Percentiles rank a stretch among this genome's conserved stretches.
Evolutionary conservation across 805 yeast species (phyloP).

Genomic region (Saccharomycopsis sp.): DNA sequence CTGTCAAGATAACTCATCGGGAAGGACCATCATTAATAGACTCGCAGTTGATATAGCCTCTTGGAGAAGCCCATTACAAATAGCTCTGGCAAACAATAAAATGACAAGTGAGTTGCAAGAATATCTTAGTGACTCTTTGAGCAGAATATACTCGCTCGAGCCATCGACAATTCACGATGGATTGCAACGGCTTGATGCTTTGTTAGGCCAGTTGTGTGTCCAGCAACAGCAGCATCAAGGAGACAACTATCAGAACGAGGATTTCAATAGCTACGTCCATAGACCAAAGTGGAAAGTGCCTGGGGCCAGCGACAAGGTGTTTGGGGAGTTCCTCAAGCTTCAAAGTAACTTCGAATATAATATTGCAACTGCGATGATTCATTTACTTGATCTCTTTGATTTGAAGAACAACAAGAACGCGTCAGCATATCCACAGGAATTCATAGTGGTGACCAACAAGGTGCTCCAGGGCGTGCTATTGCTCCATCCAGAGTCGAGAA

Average conservation of each 20-base stretch:
- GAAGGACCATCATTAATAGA: no score
- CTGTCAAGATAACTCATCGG: no score
- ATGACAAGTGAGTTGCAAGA: constrained; percentile 19
- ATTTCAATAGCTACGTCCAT: constrained; percentile 5
- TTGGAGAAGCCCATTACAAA: no score
- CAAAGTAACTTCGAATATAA: constrained; percentile 53
- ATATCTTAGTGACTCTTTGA: constrained; percentile 22
- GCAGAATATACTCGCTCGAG: constrained; percentile 21
- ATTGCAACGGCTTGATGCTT: constrained; percentile 23
- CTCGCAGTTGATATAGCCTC: no score
- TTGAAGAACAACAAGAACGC: constrained; percentile 19
- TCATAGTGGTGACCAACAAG: constrained; percentile 27
- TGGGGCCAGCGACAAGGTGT: constrained; percentile 24
- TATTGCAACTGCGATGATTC: constrained; percentile 34
- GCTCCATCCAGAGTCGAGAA: constrained; percentile 50
- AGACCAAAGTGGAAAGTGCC: constrained; percentile 28
- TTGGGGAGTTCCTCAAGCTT: constrained; percentile 35
- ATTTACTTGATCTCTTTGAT: constrained; percentile 24
- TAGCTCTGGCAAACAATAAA: no score
- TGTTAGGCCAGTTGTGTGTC: constrained; percentile 24
- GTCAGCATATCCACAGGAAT: constrained; percentile 20
- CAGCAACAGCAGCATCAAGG: constrained; percentile 6
- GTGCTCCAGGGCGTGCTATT: constrained; percentile 55
- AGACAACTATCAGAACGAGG: not conserved
- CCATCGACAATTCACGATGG: constrained; percentile 23